A percentile compares a stretch with the other conserved stretches of the same genome.
These are phyloP conservation scores for Plasmodium malariae DNA, from an alignment of 169 alveolate genomes.

Conservation along the genomic window DNA sequence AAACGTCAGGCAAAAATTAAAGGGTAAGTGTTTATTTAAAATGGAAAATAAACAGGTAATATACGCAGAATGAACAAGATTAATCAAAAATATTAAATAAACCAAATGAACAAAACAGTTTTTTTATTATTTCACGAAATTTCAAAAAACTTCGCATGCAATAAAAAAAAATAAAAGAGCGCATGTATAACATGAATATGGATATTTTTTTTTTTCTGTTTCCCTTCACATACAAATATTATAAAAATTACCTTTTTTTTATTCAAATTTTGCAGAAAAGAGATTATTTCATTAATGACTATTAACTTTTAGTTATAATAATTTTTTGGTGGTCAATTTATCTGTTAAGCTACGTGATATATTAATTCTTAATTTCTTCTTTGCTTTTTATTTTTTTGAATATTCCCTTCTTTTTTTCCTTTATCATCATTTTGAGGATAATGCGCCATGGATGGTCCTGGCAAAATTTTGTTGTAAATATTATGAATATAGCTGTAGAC, in stretches of 20 bases:
- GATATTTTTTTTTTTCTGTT: slow-evolving; percentile 21
- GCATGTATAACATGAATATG: background rate
- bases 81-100: background rate
- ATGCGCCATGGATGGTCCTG: slow-evolving; percentile 64
- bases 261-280: background rate
- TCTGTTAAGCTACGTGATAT: background rate
- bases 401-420: background rate
- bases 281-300: background rate
- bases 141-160: background rate
- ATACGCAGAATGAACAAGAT: background rate
- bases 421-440: slow-evolving; percentile 28
- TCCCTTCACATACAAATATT: background rate
- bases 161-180: no score
- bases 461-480: slow-evolving; percentile 48
- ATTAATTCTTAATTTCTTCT: slow-evolving; percentile 17
- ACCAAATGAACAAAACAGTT: background rate
- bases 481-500: slow-evolving; percentile 63
- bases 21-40: background rate
- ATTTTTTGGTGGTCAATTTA: background rate
- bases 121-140: background rate
- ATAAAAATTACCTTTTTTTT: slow-evolving; percentile 7
- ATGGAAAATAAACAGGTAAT: background rate
- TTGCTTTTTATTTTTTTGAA: slow-evolving; percentile 46
- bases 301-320: background rate
- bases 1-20: background rate